Evolutionary conservation across 495 filamentous ascomycete species (phyloP), one percentile per base, ranked within the genome.

Genomic region (Durotheca rogersii): DNA sequence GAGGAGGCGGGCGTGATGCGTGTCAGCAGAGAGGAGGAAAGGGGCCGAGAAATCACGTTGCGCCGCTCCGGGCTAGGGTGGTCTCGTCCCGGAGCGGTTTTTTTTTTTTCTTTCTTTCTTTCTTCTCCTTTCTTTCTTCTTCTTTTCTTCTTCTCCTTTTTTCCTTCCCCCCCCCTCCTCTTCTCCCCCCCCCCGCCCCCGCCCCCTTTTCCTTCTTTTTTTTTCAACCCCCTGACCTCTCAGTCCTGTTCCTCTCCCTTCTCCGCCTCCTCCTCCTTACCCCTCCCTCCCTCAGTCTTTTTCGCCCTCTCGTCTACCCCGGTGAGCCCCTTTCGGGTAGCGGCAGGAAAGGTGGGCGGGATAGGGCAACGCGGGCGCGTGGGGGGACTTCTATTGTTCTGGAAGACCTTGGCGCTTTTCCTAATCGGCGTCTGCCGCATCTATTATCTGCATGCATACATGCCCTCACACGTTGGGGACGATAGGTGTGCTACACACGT

Each of bases 21-120:
- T 9, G 23, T 27, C 23, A 27, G 23, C 23, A 27, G 23, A 27
- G 4, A 27, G 23, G 23, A 9, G 23, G 23, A 27, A 9, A 27
- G 9, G 9, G 23, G 23, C 4, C 23, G 23, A 9, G 9, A 9
- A 27, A 9, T 35, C 55, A 58, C 55, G 56, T 59, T 59, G 56
- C 49, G 49, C 49, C 49, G 56, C 56, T 59, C 56, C 41, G 56
- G 50, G 44, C 27, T 59, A 37, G 48, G 56, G 49, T 59, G 50
- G 56, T 44, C 46, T 53, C 39, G 43, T 36, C 27, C 18, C 5
- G 14, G 6, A 33, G 6, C 4, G 33, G 33, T 18, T 36, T 4
- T 11, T 11, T 4, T 11, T 4, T 36, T 11, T 11, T 36, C n/a
- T 18, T 36, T 36, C n/a, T 36, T 36, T 36, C 33, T 4, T 4